Conservation (phyloP, 352 stramenopile species). For the Globisporangium cylindrosporum region DNA sequence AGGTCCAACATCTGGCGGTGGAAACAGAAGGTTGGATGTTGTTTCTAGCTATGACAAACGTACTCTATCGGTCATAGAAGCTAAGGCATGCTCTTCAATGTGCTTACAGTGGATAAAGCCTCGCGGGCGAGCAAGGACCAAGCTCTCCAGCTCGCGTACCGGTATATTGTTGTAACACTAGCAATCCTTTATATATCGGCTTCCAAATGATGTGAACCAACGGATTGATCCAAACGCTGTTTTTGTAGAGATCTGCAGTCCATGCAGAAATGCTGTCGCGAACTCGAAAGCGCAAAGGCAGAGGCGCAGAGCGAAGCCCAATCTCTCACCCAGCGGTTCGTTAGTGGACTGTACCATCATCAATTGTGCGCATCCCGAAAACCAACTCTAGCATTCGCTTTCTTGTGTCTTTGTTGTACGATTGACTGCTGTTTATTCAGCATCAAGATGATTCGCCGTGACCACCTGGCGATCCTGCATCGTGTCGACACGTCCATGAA, state of each 20-base stretch:
- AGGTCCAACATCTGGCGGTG: conserved; percentile 28
- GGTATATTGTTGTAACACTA: conserved; percentile 14
- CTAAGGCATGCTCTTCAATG: not conserved
- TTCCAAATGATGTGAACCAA: not conserved
- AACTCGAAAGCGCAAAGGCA: conserved; percentile 31
- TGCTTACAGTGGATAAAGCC: conserved; percentile 24
- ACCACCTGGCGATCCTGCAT: conserved; percentile 37
- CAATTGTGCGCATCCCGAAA: too few species aligned
- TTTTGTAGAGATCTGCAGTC: conserved; percentile 31
- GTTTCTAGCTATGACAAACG: not conserved
- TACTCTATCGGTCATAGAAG: not conserved
- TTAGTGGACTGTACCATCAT: not conserved
- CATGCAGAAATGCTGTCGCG: conserved; percentile 31
- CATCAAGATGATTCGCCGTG: conserved; percentile 35
- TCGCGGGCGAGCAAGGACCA: conserved; percentile 27
- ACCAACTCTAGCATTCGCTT: not conserved
- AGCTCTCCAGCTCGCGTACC: conserved; percentile 25
- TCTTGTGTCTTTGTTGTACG: not conserved
- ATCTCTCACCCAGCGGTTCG: conserved; percentile 32
- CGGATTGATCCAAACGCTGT: not conserved
- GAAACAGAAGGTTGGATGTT: conserved; percentile 33
- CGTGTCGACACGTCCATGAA: conserved; percentile 24
- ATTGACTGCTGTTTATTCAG: conserved; percentile 8
- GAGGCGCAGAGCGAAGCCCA: conserved; percentile 36
- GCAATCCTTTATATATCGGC: not conserved